A percentile compares a stretch with the other conserved stretches of the same genome.
Evolutionary conservation across 495 filamentous ascomycete genomes (phyloP).

Genomic region (Astrothelium subdiscretum): DNA sequence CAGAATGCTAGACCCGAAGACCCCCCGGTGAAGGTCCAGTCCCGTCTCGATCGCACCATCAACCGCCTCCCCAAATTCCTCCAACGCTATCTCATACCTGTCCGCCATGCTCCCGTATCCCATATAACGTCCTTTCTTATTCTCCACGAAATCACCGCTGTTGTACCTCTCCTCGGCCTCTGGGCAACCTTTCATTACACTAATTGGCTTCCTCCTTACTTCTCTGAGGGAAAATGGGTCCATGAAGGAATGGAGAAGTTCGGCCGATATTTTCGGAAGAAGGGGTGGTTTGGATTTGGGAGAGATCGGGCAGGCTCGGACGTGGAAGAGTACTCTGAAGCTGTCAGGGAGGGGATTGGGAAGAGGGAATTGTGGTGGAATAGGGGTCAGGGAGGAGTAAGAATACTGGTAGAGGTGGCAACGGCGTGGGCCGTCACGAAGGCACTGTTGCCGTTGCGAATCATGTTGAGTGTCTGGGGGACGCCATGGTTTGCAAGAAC

Average conservation of each 20-base stretch:
- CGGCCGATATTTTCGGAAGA: constrained; percentile 46
- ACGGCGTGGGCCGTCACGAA: constrained; percentile 87
- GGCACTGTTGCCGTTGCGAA: constrained; percentile 60
- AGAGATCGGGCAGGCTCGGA: constrained; percentile 25
- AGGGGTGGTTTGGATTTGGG: constrained; percentile 47
- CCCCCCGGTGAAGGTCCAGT: constrained; percentile 5
- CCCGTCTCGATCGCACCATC: constrained; percentile 48
- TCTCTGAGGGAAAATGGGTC: constrained; percentile 41
- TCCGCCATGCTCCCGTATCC: constrained; percentile 64
- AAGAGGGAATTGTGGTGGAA: constrained; percentile 24
- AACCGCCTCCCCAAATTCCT: constrained; percentile 49
- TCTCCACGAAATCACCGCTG: constrained; percentile 82
- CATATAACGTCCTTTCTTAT: constrained; percentile 80
- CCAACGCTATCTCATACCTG: constrained; percentile 50
- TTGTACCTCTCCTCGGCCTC: constrained; percentile 66
- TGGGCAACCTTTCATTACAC: constrained; percentile 67
- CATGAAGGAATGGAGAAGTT: constrained; percentile 44
- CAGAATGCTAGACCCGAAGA: not conserved
- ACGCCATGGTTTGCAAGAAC: constrained; percentile 88
- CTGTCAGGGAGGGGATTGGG: constrained; percentile 22
- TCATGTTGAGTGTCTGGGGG: constrained; percentile 68
- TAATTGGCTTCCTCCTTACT: constrained; percentile 46
- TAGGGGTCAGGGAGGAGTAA: constrained; percentile 33
- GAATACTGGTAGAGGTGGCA: constrained; percentile 51
- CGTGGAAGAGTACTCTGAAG: constrained; percentile 17